Base-by-base conservation (phyloP, 768 basidiomycete species). In the Leccinum aurantiacum region DNA sequence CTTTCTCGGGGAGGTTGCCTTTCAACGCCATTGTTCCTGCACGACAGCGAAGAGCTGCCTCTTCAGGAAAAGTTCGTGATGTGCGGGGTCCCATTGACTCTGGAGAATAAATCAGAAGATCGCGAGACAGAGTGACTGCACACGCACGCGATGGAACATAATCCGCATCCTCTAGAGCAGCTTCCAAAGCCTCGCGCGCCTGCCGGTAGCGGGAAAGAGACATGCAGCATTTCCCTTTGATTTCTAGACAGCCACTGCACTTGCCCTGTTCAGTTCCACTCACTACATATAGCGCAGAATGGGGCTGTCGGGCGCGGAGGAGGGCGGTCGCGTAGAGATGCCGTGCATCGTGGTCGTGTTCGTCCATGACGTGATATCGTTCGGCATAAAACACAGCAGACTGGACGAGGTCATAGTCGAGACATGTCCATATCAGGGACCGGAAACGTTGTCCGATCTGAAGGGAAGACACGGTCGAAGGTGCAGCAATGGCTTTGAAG, bases 361-460 rank as follows among this genome's bases (percentile, higher is more conserved):
- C 79, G 74, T 90, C 87, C 73, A 91, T 76, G 44, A 85, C 83
- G 71, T 82, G 89, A 72, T 91, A 91, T 63, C 91, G 79, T 75
- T 95, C 94, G 37, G 93, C 91, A 77, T 91, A 91, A 78, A 96
- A 96, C 50, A 92, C 83, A 44, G 93, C 93, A 13, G 91, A 87
- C 73, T 82, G 84, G 66, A 83, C 79, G 49, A 94, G 84, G 67
- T 89, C 89, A 57, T 85, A 82, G 77, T 94, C 92, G 60, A 94
- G 86, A 75, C 86, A 92, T 66, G 85, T 84, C 91, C 91, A 93
- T 68, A 93, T 80, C 63, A 94, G 80, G 54, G 82, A 77, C 64
- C 83, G 83, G 70, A 90, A 88, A 64, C 89, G 88, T 74, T 85
- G 84, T 53, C 81, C 79, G 68, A 91, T 83, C 69, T 82, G 77